These are phyloP conservation scores for Pseudognaphalium luteoalbum DNA, from an alignment of 129 eudicot species.

Conservation along the genomic window DNA sequence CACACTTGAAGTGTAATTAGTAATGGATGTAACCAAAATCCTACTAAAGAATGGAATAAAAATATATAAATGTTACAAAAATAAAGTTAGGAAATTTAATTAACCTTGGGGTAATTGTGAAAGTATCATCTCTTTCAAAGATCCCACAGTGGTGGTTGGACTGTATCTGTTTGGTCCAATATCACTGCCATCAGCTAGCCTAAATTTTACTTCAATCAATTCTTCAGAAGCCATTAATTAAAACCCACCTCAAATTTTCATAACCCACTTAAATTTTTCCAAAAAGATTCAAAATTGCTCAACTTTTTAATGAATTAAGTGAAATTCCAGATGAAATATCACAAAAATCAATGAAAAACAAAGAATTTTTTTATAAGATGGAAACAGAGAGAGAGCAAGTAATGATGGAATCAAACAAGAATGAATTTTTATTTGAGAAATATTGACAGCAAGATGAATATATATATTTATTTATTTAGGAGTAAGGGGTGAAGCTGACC, in stretches of 20 bases:
- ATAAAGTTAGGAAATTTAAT: background rate
- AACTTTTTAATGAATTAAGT: background rate
- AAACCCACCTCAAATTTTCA: slow-evolving; percentile 28
- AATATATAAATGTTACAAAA: background rate
- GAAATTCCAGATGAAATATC: slow-evolving; percentile 35
- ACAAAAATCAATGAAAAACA: slow-evolving; percentile 1
- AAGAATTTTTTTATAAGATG: background rate
- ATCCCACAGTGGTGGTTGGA: slow-evolving; percentile 52
- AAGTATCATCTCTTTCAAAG: slow-evolving; percentile 66
- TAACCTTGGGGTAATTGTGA: slow-evolving; percentile 74
- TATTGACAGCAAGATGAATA: background rate
- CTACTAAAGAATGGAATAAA: background rate
- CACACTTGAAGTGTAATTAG: background rate
- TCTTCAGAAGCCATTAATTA: slow-evolving; percentile 51
- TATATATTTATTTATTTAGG: background rate
- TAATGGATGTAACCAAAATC: background rate
- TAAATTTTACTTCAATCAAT: slow-evolving; percentile 55
- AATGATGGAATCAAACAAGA: slow-evolving; percentile 4
- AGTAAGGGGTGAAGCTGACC: background rate
- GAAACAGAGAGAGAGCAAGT: background rate
- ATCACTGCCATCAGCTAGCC: slow-evolving; percentile 75
- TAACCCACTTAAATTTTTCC: slow-evolving; percentile 21
- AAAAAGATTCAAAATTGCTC: background rate
- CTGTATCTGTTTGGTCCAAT: slow-evolving; percentile 64
- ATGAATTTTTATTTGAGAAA: slow-evolving; percentile 1